Percentiles rank a stretch among this genome's conserved stretches.
These are phyloP conservation scores for Fraxinus greggii DNA, from an alignment of 305 asterid genomes.

Conservation along the genomic window DNA sequence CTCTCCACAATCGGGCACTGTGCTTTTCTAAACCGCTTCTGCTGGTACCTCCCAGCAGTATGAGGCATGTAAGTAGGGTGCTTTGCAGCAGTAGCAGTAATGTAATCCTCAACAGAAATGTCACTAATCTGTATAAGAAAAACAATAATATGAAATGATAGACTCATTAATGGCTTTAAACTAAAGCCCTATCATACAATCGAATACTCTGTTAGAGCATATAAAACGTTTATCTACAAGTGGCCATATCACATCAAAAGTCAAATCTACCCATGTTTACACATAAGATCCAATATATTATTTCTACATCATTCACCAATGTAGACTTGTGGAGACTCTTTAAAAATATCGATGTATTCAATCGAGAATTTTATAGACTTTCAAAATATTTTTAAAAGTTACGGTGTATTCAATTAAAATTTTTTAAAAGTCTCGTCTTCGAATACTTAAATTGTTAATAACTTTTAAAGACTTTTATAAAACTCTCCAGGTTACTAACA, in stretches of 20 bases:
- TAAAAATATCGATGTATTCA: no score
- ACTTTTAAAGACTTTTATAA: no score
- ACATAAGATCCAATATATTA: not conserved
- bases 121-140: conserved; percentile 40
- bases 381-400: no score
- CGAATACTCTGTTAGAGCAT: not conserved
- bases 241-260: not conserved
- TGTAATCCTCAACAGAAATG: conserved; percentile 36
- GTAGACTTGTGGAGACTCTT: no score
- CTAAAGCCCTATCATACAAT: not conserved
- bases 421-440: no score
- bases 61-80: conserved; percentile 61
- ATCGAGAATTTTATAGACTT: no score
- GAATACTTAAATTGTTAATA: no score
- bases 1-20: conserved; percentile 77
- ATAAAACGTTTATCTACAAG: not conserved
- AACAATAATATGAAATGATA: not conserved
- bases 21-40: conserved; percentile 65
- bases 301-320: not conserved
- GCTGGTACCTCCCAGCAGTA: conserved; percentile 73
- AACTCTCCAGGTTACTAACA: no score
- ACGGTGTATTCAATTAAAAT: no score
- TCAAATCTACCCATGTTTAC: not conserved
- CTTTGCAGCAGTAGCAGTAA: conserved; percentile 46
- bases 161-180: not conserved